Base-by-base conservation (phyloP, 345 rosid genomes). In the Euclidium syriacum region DNA sequence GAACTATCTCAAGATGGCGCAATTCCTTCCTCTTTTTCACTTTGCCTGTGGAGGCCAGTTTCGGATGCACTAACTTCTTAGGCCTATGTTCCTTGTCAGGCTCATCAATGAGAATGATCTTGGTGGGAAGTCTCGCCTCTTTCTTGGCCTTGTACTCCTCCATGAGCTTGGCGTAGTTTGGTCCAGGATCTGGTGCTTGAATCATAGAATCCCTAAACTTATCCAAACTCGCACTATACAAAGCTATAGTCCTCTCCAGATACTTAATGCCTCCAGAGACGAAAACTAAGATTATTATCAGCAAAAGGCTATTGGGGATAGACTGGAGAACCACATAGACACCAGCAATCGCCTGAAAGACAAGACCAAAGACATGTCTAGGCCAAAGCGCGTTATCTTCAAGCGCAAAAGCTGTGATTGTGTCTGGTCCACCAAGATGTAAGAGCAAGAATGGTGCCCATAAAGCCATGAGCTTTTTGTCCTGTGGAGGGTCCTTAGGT, bases 351-450 rank as follows among this genome's bases (percentile, higher is more conserved):
- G 73, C 82, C 51, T 84, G 86, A 59, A 79, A 64, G 32, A 72
- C 6, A 5, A 84, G 76, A 1, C 78, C 73, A 1, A 84, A 72
- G 57, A 84, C 50, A 63, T 86, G 87, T 46, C 86, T 29, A n/a
- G 69, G 75, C 91, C 85, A 84, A 4, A 87, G 86, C 23, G 76
- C 82, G 40, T 84, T 87, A 19, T 87, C 95, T 27, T 87, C 95
- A 1, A 87, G 81, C 1, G 91, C 73, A 1, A 79, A 77, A 0
- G 87, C 83, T 5, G 95, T 84, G 39, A 87, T 82, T 2, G 88
- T 72, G 71, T 87, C 88, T 0, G 86, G 88, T 0, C 91, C 91
- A 6, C 88, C 91, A 4, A 83, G 82, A 44, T 84, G 95, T 16
- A 87, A 15, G 22, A 84, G 59, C 40, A 87, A 72, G 71, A 87